Base-by-base conservation (phyloP, 768 basidiomycete species). In the Harrya chromipes region DNA sequence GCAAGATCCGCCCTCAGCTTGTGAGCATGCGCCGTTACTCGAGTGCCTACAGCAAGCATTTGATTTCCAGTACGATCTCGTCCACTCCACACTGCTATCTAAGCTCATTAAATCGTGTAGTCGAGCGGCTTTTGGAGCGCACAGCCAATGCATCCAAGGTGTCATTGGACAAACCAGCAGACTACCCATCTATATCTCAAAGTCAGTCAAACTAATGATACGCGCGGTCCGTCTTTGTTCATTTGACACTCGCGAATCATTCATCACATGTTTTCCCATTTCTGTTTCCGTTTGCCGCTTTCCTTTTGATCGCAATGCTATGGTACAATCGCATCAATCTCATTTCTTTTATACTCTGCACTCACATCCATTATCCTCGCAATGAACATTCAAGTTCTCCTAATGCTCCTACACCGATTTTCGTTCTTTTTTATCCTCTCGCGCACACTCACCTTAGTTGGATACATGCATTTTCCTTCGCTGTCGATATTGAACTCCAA, bases 1-100 rank as follows among this genome's bases (percentile, higher is more conserved):
- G 64, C 52, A 76, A 77, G 57, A 81, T 91, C 26, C 77, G 79
- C 33, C 81, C 84, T 17, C 81, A 90, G 54, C 73, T 94, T 21
- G 72, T 74, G 27, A 81, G 70, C 63, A 85, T 93, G 76, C 82
- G 85, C 44, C 77, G 80, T 59, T 83, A 82, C 60, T 83, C 87
- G 23, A 83, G 81, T 54, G 77, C 81, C 20, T 85, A 87, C 66
- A 85, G 79, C 71, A 90, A 89, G 70, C 90, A 93, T 61, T 78
- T 94, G 43, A 75, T 78, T 44, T 82, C 90, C 36, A 90, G 90
- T 91, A 66, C 53, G 90, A 63, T 6, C 26, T 19, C 42, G 17
- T 31, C 43, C 37, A 41, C 21, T 49, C n/a, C 5, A 19, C 6
- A 16, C n/a, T 21, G 20, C 31, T 27, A 44, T 23, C 35, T 24